Conservation (phyloP, 1,284 basidiomycete species). For the Microbotryum scabiosae region DNA sequence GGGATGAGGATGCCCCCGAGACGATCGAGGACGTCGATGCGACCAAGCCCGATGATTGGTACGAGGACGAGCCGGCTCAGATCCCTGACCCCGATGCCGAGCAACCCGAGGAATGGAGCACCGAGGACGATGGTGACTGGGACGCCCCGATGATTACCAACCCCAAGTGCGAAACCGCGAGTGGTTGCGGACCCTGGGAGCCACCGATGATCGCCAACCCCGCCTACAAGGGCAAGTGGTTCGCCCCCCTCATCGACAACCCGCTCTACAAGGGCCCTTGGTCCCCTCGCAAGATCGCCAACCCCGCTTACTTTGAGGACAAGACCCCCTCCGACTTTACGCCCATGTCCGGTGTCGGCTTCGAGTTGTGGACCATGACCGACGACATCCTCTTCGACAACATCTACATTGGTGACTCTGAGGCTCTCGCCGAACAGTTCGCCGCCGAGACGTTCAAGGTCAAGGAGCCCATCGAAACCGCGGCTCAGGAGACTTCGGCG, state of each 20-base stretch:
- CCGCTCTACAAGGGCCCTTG: slow-evolving; percentile 95
- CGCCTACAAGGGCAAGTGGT: slow-evolving; percentile 74
- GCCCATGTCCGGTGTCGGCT: slow-evolving; percentile 74
- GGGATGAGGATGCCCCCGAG: slow-evolving; percentile 90
- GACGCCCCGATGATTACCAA: slow-evolving; percentile 69
- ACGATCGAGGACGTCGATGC: slow-evolving; percentile 83
- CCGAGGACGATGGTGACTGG: slow-evolving; percentile 99
- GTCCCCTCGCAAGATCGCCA: slow-evolving; percentile 82
- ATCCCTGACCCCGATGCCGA: slow-evolving; percentile 73
- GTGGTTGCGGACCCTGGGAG: slow-evolving; percentile 91
- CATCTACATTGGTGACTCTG: slow-evolving; percentile 82
- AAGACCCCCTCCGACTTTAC: slow-evolving; percentile 68
- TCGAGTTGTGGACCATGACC: slow-evolving; percentile 98
- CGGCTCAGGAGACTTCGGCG: slow-evolving; percentile 42
- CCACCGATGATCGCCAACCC: slow-evolving; percentile 83
- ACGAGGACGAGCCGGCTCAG: slow-evolving; percentile 72
- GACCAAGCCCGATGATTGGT: slow-evolving; percentile 87
- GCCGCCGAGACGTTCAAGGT: slow-evolving; percentile 75
- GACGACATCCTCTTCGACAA: slow-evolving; percentile 73
- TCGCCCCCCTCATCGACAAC: slow-evolving; percentile 86
- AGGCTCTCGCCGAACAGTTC: slow-evolving; percentile 68
- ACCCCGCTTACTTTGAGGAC: slow-evolving; percentile 89
- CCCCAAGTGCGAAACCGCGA: slow-evolving; percentile 62
- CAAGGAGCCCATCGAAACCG: slow-evolving; percentile 52
- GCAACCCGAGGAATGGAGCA: slow-evolving; percentile 99